phyloP scores from a whole-genome alignment of 1,284 basidiomycete genomes.

The Pulveroboletus sp. region DNA sequence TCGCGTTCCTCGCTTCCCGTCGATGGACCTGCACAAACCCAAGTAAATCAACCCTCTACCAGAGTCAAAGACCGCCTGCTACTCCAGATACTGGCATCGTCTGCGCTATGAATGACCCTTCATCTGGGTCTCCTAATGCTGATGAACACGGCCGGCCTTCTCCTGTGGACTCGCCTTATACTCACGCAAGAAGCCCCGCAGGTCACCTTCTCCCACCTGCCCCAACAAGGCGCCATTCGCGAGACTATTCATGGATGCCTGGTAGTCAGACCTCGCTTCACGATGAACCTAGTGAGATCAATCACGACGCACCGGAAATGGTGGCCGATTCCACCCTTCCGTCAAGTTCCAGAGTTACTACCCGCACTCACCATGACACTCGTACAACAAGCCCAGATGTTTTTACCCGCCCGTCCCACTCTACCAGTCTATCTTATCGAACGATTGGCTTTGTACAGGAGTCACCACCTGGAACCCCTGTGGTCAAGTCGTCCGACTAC shows the following conservation, averaged over 20 bases:
- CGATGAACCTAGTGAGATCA: slow-evolving; percentile 18
- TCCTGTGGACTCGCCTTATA: slow-evolving; percentile 22
- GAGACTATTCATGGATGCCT: slow-evolving; percentile 6
- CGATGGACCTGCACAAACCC: slow-evolving; percentile 1
- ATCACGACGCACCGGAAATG: background rate
- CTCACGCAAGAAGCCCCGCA: slow-evolving; percentile 23
- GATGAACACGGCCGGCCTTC: slow-evolving; percentile 10
- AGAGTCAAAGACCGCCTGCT: background rate
- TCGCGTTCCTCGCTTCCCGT: slow-evolving; percentile 11
- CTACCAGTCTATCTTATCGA: slow-evolving; percentile 3
- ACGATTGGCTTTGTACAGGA: background rate
- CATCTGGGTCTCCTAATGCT: background rate
- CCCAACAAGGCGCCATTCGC: slow-evolving; percentile 16
- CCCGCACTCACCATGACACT: background rate
- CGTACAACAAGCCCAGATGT: background rate
- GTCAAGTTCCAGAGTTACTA: slow-evolving; percentile 2
- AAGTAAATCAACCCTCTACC: background rate
- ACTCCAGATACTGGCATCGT: background rate
- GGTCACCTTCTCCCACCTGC: slow-evolving; percentile 26
- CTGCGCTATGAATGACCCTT: slow-evolving; percentile 25
- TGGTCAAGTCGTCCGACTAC: background rate
- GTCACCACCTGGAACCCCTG: background rate
- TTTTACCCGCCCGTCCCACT: background rate
- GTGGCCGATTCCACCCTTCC: background rate
- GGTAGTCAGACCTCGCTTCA: slow-evolving; percentile 19